Evolutionary conservation across 495 filamentous ascomycete genomes (phyloP).

Genomic region (Evernia prunastri): DNA sequence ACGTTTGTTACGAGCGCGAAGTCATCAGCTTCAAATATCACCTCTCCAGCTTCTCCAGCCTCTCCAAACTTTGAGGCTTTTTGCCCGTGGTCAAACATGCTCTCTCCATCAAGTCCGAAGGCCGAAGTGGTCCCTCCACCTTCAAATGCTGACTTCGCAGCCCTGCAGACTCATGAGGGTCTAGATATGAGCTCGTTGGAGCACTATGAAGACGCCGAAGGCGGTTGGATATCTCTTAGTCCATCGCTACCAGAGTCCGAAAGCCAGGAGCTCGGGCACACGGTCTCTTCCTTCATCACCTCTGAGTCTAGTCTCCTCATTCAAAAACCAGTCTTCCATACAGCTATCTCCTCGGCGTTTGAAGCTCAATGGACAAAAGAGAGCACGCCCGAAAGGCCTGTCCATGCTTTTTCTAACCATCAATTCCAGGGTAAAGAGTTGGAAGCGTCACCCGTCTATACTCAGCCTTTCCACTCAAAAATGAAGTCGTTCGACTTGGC

Average conservation of each 20-base stretch:
- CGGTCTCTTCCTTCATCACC: not conserved
- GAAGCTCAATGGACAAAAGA: not conserved
- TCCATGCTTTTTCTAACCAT: not conserved
- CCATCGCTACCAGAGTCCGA: not conserved
- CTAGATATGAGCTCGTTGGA: not conserved
- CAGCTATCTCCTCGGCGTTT: not conserved
- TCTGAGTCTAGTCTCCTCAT: not conserved
- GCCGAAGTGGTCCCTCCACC: not conserved
- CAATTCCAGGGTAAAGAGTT: not conserved
- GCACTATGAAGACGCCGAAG: not conserved
- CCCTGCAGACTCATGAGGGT: not conserved
- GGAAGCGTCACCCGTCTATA: not conserved
- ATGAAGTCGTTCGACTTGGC: not conserved
- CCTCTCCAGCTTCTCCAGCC: not conserved
- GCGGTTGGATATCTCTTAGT: not conserved
- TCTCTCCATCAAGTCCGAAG: not conserved
- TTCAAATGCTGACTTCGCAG: not conserved
- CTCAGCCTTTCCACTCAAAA: not conserved
- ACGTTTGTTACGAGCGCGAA: not conserved
- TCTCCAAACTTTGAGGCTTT: not conserved
- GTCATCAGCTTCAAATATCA: not conserved
- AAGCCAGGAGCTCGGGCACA: not conserved
- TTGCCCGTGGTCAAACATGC: not conserved
- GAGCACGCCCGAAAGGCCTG: not conserved
- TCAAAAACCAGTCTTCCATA: not conserved